phyloP scores from a whole-genome alignment of 2,329 filamentous ascomycete species.

The Colletotrichum somersetense region DNA sequence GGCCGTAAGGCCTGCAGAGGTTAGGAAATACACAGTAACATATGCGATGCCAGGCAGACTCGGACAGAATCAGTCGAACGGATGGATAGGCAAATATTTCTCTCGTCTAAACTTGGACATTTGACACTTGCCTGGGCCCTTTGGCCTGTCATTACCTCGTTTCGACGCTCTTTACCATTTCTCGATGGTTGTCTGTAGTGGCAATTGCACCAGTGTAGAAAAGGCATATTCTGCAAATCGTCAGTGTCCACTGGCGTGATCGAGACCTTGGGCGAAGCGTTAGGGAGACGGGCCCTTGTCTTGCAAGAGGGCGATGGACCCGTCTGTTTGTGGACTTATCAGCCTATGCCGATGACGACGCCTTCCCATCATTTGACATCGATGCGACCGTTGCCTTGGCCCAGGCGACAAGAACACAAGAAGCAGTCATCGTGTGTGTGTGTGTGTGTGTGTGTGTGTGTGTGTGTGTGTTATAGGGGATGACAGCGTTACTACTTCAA shows the following conservation, averaged over 20 bases:
- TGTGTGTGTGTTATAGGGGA: neutral
- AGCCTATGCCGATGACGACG: neutral
- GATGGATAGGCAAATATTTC: slow-evolving; percentile 31
- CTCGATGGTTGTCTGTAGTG: neutral
- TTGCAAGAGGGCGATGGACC: neutral
- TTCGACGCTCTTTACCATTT: neutral
- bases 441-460: neutral
- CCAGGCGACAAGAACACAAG: neutral
- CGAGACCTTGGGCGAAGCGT: neutral
- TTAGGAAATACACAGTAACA: slow-evolving; percentile 32
- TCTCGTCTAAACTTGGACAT: slow-evolving; percentile 19
- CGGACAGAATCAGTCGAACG: slow-evolving; percentile 12
- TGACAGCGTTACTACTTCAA: neutral
- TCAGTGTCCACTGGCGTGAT: neutral
- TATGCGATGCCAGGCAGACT: slow-evolving; percentile 21
- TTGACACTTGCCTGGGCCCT: neutral
- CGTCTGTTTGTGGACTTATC: neutral
- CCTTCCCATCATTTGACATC: neutral
- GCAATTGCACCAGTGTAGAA: neutral
- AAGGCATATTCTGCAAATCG: neutral
- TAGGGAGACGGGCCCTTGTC: neutral
- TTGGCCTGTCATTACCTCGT: neutral
- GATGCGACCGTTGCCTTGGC: neutral
- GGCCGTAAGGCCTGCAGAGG: slow-evolving; percentile 14
- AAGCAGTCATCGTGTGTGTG: neutral